A percentile compares a stretch with the other conserved stretches of the same genome.
These are phyloP conservation scores for Globisporangium acanthophoron DNA, from an alignment of 352 stramenopile genomes.

Conservation along the genomic window DNA sequence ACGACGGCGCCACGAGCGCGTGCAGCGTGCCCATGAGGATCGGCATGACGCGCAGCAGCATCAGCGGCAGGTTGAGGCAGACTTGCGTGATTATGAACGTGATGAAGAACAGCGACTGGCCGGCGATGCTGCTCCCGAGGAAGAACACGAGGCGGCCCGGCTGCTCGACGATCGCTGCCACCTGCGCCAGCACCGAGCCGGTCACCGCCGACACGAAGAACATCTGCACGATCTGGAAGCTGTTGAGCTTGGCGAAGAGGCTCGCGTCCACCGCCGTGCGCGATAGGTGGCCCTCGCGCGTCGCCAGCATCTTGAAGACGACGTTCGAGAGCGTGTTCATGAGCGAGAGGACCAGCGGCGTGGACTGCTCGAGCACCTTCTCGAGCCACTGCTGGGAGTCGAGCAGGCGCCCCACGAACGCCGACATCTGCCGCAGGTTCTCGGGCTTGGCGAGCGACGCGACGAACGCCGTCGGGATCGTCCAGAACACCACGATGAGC, in stretches of 20 bases:
- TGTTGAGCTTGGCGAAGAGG: constrained; percentile 70
- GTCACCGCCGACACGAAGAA: constrained; percentile 76
- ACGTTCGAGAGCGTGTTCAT: constrained; percentile 69
- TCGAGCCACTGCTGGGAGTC: constrained; percentile 45
- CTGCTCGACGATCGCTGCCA: constrained; percentile 58
- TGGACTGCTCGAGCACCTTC: constrained; percentile 51
- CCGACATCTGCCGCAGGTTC: constrained; percentile 47
- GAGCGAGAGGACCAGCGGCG: constrained; percentile 52
- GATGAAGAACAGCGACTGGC: constrained; percentile 79
- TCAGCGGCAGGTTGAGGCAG: constrained; percentile 54
- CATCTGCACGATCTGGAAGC: constrained; percentile 79
- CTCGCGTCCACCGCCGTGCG: constrained; percentile 60
- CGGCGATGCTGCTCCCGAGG: constrained; percentile 59
- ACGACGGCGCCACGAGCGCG: constrained; percentile 39
- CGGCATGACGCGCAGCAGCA: constrained; percentile 53
- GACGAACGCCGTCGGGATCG: constrained; percentile 69
- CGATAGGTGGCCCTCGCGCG: constrained; percentile 59
- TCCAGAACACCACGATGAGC: constrained; percentile 75
- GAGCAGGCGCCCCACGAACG: constrained; percentile 34
- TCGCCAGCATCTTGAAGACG: constrained; percentile 63
- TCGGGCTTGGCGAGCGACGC: constrained; percentile 69
- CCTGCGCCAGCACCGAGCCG: constrained; percentile 53
- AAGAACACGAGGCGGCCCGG: constrained; percentile 58
- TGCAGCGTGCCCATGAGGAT: constrained; percentile 41
- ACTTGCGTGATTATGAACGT: constrained; percentile 72